Evolutionary conservation across 371 early-diverging fungal genomes (phyloP), one percentile per base, ranked within the genome.

Genomic region (Blastocladiella emersonii): DNA sequence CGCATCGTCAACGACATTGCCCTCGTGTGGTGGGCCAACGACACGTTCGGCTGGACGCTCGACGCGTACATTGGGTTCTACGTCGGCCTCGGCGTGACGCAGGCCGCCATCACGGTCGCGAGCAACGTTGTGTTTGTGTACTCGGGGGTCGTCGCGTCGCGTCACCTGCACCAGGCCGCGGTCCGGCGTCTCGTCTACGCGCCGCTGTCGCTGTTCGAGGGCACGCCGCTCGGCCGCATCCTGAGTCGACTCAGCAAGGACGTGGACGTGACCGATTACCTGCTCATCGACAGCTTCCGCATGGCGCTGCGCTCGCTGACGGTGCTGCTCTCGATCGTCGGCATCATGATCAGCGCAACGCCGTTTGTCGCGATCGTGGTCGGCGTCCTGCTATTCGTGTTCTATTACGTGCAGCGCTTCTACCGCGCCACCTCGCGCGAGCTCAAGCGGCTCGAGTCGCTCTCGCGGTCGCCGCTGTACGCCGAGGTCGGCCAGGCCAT

Each of bases 231-330:
- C 23, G 92, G 90, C 35, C 85, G 92, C 27, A 89, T 97, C 61
- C 75, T 94, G 76, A 90, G 86, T 67, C 78, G 95, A 6, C 93
- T 95, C 66, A 81, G 83, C 64, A 86, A 88, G 68, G 95, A 95
- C 68, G 85, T 89, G 64, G 87, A 87, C 63, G 75, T 84, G 0
- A 71, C 89, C 12, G 94, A 94, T 65, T 67, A 78, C 34, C 85
- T 78, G 49, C 76, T 92, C 10, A 75, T 86, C 21, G 83, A 82
- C 66, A 71, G 79, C 37, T 81, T 90, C 68, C 76, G 85, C 12
- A 81, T 83, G 71, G 78, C 89, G 48, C 66, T 85, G 35, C 43
- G 39, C 13, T n/a, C 35, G 6, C 7, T 32, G n/a, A 25, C 35
- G 6, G 19, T 30, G 25, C 27, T 43, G 13, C 2, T 59, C 13